These are phyloP conservation scores for Malania oleifera DNA, from an alignment of 164 flowering plant species.

Conservation along the genomic window DNA sequence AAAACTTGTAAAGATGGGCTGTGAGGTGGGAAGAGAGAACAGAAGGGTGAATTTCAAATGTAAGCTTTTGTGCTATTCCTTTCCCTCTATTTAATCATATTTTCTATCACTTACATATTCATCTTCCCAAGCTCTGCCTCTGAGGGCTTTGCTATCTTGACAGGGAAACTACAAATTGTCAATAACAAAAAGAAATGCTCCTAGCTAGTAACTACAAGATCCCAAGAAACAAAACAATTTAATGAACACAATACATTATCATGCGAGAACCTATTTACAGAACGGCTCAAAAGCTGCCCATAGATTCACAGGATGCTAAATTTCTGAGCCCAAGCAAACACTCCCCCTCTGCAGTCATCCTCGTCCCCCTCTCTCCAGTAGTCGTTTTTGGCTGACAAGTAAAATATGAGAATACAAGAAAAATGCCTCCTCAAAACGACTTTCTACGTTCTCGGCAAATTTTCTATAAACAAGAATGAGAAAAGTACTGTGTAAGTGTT, in stretches of 20 bases:
- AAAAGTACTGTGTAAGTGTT: background rate
- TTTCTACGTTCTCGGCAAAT: background rate
- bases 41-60: too few relatives aligned
- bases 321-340: background rate
- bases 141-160: background rate
- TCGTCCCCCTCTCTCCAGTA: background rate
- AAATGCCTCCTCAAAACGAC: background rate
- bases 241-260: background rate
- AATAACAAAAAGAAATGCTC: background rate
- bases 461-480: background rate
- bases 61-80: too few relatives aligned
- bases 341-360: too few relatives aligned
- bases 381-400: background rate
- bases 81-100: background rate
- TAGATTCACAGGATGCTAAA: background rate
- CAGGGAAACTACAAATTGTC: background rate
- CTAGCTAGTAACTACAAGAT: background rate
- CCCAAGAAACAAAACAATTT: background rate
- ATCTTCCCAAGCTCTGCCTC: background rate
- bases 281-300: background rate
- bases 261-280: background rate
- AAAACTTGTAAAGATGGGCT: too few relatives aligned
- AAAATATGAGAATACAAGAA: background rate
- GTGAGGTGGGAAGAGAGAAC: too few relatives aligned
- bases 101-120: background rate